Conservation (phyloP, 2,329 filamentous ascomycete species). For the Hypoxylon rubiginosum region DNA sequence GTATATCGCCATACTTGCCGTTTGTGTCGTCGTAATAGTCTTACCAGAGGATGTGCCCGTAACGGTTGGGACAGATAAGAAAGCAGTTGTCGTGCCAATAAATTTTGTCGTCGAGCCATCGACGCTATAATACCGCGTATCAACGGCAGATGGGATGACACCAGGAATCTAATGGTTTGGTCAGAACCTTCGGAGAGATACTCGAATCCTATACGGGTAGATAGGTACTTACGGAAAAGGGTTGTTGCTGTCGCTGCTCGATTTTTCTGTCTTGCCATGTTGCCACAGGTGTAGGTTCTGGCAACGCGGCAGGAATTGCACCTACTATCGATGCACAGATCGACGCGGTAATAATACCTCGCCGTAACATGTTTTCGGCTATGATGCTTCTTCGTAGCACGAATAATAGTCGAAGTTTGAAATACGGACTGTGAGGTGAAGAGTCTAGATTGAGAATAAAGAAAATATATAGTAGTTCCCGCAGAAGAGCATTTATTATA, state of each 20-base stretch:
- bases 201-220: neutral
- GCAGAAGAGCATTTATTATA: too few species aligned
- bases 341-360: neutral
- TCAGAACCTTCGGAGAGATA: neutral
- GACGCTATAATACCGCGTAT: constrained; percentile 9
- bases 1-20: neutral
- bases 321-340: neutral
- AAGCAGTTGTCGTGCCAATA: constrained; percentile 10
- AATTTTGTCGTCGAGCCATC: constrained; percentile 15
- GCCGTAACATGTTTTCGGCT: neutral
- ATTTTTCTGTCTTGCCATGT: constrained; percentile 1
- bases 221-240: neutral
- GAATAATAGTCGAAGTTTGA: neutral
- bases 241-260: constrained; percentile 1
- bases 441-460: neutral
- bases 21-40: neutral
- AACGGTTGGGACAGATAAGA: constrained; percentile 2
- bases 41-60: neutral
- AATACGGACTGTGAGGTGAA: neutral
- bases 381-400: neutral
- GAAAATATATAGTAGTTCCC: too few species aligned
- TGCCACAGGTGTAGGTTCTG: neutral
- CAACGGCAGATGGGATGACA: constrained; percentile 15
- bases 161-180: neutral
- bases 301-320: neutral